Evolutionary conservation across 768 basidiomycete species (phyloP), one percentile per base, ranked within the genome.

Genomic region (Rhizopogon rudus): DNA sequence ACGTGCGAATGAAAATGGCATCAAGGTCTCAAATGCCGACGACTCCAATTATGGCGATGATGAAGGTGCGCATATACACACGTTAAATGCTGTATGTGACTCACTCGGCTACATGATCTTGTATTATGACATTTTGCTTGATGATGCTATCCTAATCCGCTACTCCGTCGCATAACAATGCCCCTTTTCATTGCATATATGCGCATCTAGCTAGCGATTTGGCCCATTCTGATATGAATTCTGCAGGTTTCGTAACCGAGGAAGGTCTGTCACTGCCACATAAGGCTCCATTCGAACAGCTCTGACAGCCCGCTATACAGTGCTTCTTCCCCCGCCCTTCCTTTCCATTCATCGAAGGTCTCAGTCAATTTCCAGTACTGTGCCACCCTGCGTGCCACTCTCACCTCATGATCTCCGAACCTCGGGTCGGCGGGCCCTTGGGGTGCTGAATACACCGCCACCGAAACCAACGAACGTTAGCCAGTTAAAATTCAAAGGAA

Each of bases 1-100:
- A 31, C 76, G 87, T 49, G 85, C 87, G 50, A 82, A 74, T 55
- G 84, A 87, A 60, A 83, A 88, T 58, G 86, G 86, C 42, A 88
- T 88, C 56, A 85, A 79, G 67, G 84, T 87, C 51, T 73, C 80
- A 28, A 69, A 74, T 40, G 69, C 65, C 17, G 65, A 68, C 25
- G 70, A 74, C 2, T 69, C 75, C 9, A 69, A 67, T 57, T 72
- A 68, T 56, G 70, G 67, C 45, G 74, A 77, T 17, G 86, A 86
- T 57, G 80, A 82, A 60, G 71, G 79, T 79, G 51, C 40, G 66
- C 70, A 58, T 67, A 69, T 67, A 62, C 59, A 59, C 25, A 51
- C 14, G 44, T 54, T 33, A 1, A 25, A 35, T 35, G 17, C n/a
- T 57, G 52, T 55, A 56, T 53, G 62, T 51, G 43, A 52, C 56